phyloP scores from a whole-genome alignment of 208 protist species.

The Angomonas deanei region DNA sequence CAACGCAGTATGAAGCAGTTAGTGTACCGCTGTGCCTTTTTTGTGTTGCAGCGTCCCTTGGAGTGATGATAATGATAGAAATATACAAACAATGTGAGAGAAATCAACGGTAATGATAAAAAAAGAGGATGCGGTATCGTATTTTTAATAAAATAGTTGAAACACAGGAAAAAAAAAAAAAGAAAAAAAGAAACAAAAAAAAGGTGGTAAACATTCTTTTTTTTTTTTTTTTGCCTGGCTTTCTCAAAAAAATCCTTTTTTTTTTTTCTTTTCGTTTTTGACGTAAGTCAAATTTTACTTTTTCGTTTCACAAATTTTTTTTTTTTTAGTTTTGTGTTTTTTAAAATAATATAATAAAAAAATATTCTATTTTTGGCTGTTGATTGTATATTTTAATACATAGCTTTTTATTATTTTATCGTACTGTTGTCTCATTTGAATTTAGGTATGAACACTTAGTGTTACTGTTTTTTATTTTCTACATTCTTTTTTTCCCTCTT shows the following conservation, averaged over 20 bases:
- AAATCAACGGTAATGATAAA: neutral
- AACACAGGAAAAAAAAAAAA: neutral
- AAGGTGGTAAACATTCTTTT: slow-evolving; percentile 5
- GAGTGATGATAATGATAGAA: slow-evolving; percentile 12
- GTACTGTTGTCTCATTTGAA: no score
- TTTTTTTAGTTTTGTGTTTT: neutral
- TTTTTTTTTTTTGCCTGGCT: neutral
- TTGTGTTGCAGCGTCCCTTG: slow-evolving; percentile 69
- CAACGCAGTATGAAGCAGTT: slow-evolving; percentile 90
- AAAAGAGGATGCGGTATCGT: neutral
- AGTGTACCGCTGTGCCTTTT: slow-evolving; percentile 88
- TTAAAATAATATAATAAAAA: neutral
- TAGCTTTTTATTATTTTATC: no score
- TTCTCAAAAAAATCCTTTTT: slow-evolving; percentile 5
- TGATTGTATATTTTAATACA: no score
- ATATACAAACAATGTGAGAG: neutral
- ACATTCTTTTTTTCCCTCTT: neutral
- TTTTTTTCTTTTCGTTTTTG: slow-evolving; percentile 7
- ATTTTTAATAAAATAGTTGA: neutral
- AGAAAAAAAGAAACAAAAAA: slow-evolving; percentile 4
- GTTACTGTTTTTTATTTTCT: neutral
- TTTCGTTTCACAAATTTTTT: slow-evolving; percentile 1
- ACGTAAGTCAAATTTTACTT: neutral
- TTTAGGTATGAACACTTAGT: neutral
- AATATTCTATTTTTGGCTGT: no score